phyloP scores from a whole-genome alignment of 2,329 filamentous ascomycete species.

The Xylariaceae sp. region DNA sequence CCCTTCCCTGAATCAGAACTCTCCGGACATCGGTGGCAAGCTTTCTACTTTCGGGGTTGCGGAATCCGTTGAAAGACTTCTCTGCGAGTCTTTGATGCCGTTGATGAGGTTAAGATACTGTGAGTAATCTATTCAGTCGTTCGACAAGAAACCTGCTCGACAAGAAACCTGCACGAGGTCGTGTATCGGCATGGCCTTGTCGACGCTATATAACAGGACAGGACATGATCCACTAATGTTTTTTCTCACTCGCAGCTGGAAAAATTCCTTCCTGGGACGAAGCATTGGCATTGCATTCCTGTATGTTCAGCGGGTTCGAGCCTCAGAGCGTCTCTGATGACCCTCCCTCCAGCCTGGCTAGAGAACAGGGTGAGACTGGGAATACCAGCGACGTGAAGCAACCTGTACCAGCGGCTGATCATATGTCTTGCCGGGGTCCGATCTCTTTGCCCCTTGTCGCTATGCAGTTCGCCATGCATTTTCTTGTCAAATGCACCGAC shows the following conservation, averaged over 20 bases:
- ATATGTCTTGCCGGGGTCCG: conserved; percentile 29
- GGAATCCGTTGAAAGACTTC: conserved; percentile 60
- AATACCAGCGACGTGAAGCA: conserved; percentile 11
- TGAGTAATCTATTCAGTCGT: conserved; percentile 3
- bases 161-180: background rate
- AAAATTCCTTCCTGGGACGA: conserved; percentile 13
- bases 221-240: too few relatives aligned
- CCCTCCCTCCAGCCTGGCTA: too few relatives aligned
- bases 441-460: conserved; percentile 51
- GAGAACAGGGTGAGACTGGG: too few relatives aligned
- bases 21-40: conserved; percentile 2
- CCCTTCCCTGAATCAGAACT: background rate
- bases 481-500: conserved; percentile 74
- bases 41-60: conserved; percentile 65
- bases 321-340: too few relatives aligned
- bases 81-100: conserved; percentile 59
- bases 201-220: too few relatives aligned
- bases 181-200: too few relatives aligned
- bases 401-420: conserved; percentile 28
- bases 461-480: conserved; percentile 72
- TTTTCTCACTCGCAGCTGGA: background rate
- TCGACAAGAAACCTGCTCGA: background rate
- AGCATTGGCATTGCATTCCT: conserved; percentile 45
- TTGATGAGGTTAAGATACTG: conserved; percentile 55
- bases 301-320: too few relatives aligned